Evolutionary conservation across 208 protist species (phyloP), one percentile per base, ranked within the genome.

Genomic region (Leishmania amazonensis): DNA sequence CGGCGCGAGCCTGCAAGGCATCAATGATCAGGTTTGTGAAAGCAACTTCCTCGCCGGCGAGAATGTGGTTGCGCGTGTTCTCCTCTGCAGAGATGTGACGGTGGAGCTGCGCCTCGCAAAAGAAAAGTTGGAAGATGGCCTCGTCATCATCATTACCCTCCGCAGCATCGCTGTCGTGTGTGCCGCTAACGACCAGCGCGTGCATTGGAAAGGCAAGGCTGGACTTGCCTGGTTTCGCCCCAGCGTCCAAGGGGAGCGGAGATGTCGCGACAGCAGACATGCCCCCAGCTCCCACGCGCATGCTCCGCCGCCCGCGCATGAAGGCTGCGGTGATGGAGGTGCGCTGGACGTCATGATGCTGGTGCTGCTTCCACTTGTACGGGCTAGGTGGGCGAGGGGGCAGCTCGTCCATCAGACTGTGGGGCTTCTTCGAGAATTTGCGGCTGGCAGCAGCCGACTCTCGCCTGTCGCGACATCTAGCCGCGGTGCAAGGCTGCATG

Each of bases 351-450:
- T 58, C 65, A 75, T 82, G 38, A 15, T 42, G 24, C 0, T 45
- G 64, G 47, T 76, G 81, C 49, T 67, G 53, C 70, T 81, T 81
- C n/a, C 88, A 79, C 57, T 86, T 82, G 86, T 94, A 96, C 21
- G 93, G 93, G 77, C 93, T 96, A 38, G 93, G 93, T 15, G 93
- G 90, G 0, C 87, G 76, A 0, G 88, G 84, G 2, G 86, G 85
- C 35, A 85, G 70, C 42, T 81, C 74, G 49, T 84, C 11, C 82
- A 84, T 86, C 21, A 83, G 76, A 21, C 82, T 88, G 40, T 83
- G 76, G n/a, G 62, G 64, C 24, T 64, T 81, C 13, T 71, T 67
- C 4, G 28, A n/a, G 15, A 70, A 21, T 9, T 38, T 64, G 71
- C 65, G 35, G 58, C 71, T 64, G 19, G 8, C 35, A 65, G 75